These are phyloP conservation scores for Hypoxylon trugodes DNA, from an alignment of 495 filamentous ascomycete species.

Conservation along the genomic window DNA sequence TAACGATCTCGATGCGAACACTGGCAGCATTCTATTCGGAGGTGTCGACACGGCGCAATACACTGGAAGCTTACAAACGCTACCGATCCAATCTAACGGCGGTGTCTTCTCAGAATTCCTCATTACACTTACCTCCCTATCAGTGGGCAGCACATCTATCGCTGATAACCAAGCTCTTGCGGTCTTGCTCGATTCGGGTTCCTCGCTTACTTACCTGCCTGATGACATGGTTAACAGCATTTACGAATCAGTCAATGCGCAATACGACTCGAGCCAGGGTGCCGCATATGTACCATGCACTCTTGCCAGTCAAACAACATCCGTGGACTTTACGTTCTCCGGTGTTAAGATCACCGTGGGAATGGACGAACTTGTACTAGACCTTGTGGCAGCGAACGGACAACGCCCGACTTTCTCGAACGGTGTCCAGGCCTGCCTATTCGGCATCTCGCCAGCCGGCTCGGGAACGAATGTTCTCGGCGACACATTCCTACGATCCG, in stretches of 20 bases:
- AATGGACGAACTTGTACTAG: conserved; percentile 80
- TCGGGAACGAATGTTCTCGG: conserved; percentile 76
- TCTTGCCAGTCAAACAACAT: conserved; percentile 63
- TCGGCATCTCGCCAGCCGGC: conserved; percentile 78
- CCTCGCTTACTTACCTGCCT: conserved; percentile 88
- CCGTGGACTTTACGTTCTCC: conserved; percentile 75
- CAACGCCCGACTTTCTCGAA: conserved; percentile 65
- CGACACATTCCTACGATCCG: conserved; percentile 91
- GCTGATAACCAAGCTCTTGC: conserved; percentile 67
- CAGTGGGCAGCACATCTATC: conserved; percentile 54
- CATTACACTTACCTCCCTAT: conserved; percentile 73
- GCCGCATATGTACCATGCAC: conserved; percentile 79
- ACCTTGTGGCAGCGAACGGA: conserved; percentile 60
- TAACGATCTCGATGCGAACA: conserved; percentile 78
- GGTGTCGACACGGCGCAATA: conserved; percentile 88
- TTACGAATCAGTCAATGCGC: conserved; percentile 69
- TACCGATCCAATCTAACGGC: conserved; percentile 73
- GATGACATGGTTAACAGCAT: conserved; percentile 69
- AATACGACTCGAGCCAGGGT: conserved; percentile 64
- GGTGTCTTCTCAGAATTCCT: conserved; percentile 77
- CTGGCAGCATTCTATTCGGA: conserved; percentile 88
- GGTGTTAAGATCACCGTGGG: conserved; percentile 73
- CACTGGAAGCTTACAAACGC: conserved; percentile 70
- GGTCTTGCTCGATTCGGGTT: conserved; percentile 91
- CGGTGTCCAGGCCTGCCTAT: conserved; percentile 70